Evolutionary conservation across 306 rosid species (phyloP), one percentile per base, ranked within the genome.

Genomic region (Malus domestica): DNA sequence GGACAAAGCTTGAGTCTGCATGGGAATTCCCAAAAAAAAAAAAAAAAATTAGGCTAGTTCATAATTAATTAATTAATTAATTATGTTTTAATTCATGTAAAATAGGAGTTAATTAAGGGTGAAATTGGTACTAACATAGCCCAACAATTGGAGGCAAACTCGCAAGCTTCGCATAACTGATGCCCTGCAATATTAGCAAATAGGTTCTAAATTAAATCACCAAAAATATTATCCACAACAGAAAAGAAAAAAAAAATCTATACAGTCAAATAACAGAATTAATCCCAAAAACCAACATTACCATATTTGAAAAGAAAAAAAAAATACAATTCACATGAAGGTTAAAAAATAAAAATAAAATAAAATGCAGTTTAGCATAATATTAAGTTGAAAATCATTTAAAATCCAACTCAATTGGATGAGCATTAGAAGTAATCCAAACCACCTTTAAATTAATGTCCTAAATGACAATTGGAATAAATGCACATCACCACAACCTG

Each of bases 1-100:
- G 99, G 80, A 96, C 99, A 85, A 96, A 90, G 77, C 98, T 96
- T 45, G 99, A 96, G 87, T 96, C 99, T 96, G 90, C 93, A 87
- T 60, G n/a, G 51, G 27, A 73, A 77, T 42, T 59, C 22, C 74
- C n/a, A 13, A 45, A 10, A 15, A 45, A 67, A 54, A 27, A 25
- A 6, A 5, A 25, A 57, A 27, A 16, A 23, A 44, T 44, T 19
- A 64, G 15, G 8, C 58, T 71, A 46, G 6, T 46, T 46, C 49
- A 32, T 54, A 61, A 45, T 16, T 8, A 69, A 51, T 4, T 22
- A 33, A 63, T 59, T 73, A 27, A 27, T 27, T 27, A 42, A 22
- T 23, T 14, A 58, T 22, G 32, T 7, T 0, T 29, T 29, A 62
- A 62, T 60, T 25, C 3, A 72, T n/a, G 10, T 12, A 73, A 60